Evolutionary conservation across 2,329 filamentous ascomycete species (phyloP).

Genomic region (Chalaropsis ovoidea): DNA sequence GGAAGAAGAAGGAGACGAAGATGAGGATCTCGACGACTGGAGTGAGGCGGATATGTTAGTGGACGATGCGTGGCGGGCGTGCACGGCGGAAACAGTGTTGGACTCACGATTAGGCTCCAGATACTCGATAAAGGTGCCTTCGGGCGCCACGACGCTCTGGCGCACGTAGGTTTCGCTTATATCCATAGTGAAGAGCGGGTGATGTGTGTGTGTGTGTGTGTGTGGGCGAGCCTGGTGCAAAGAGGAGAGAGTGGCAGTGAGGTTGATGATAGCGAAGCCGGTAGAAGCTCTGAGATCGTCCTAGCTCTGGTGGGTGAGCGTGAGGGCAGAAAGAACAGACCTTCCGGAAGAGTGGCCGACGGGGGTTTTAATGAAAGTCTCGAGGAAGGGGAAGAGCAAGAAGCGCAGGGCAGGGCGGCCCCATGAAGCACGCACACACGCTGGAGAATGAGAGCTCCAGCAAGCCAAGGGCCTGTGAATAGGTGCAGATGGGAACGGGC

Average conservation of each 20-base stretch:
- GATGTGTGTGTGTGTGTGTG: too few relatives aligned
- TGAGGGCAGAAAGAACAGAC: not conserved
- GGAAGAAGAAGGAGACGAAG: conserved; percentile 39
- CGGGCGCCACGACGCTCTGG: conserved; percentile 1
- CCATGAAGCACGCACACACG: not conserved
- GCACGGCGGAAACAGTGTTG: not conserved
- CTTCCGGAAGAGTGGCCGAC: not conserved
- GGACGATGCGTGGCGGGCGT: not conserved
- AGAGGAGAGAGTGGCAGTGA: not conserved
- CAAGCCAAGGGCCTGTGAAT: not conserved
- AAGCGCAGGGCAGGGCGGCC: not conserved
- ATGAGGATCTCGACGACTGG: conserved; percentile 35
- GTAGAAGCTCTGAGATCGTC: conserved; percentile 11
- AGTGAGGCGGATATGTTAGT: not conserved
- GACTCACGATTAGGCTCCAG: conserved; percentile 34
- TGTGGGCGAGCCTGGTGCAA: not conserved
- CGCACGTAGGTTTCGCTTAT: conserved; percentile 5
- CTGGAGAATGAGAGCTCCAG: not conserved
- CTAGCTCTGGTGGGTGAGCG: conserved; percentile 1
- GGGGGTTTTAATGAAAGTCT: conserved; percentile 12
- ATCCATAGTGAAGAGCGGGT: not conserved
- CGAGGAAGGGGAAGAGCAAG: not conserved
- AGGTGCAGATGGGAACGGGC: not conserved
- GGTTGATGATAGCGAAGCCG: not conserved
- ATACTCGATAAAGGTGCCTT: conserved; percentile 33